A percentile compares a stretch with the other conserved stretches of the same genome.
phyloP scores from a whole-genome alignment of 495 filamentous ascomycete genomes.

The Copromyces sp. region DNA sequence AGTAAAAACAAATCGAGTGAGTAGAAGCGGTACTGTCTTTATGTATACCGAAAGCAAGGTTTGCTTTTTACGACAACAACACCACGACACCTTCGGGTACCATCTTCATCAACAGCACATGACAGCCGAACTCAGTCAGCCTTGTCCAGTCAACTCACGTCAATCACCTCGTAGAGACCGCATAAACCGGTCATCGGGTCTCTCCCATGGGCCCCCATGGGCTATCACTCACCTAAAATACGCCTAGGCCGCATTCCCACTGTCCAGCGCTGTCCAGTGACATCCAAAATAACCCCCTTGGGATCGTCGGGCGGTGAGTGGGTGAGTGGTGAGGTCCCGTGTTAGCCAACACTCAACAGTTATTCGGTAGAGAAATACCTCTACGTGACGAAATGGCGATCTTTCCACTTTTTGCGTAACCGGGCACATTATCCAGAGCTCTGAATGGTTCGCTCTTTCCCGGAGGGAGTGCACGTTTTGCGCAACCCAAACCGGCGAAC shows the following conservation, averaged over 20 bases:
- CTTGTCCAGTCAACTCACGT: background rate
- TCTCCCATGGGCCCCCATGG: too few species aligned
- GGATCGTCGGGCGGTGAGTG: background rate
- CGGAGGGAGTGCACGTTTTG: background rate
- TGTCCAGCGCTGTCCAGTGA: background rate
- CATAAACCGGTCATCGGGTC: background rate
- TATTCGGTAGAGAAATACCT: too few species aligned
- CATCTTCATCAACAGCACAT: background rate
- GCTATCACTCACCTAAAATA: background rate
- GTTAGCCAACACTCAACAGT: background rate
- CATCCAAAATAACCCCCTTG: background rate
- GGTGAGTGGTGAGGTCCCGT: background rate
- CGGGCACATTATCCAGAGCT: background rate
- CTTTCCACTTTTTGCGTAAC: background rate
- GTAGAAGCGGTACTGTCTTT: background rate
- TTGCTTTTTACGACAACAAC: background rate
- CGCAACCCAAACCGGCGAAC: background rate
- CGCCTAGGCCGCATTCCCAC: background rate
- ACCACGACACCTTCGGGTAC: background rate
- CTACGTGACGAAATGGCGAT: background rate
- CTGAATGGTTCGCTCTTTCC: background rate
- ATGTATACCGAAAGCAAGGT: background rate
- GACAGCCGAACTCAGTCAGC: background rate
- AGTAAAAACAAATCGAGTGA: too few species aligned
- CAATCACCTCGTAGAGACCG: background rate